These are phyloP conservation scores for Chrysophaeum taylorii DNA, from an alignment of 352 stramenopile genomes.

Conservation along the genomic window DNA sequence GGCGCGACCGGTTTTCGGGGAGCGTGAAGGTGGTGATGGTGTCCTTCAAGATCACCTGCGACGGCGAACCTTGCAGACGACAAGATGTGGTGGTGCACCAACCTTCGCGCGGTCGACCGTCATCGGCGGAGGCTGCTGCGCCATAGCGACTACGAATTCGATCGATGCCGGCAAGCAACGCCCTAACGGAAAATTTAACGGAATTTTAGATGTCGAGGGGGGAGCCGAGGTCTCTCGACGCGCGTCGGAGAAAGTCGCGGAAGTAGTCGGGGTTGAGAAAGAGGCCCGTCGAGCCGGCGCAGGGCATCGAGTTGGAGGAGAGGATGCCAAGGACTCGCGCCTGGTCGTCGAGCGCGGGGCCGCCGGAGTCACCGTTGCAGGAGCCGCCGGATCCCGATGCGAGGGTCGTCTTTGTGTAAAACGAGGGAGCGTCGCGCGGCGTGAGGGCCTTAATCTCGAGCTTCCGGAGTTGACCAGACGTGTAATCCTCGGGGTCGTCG, in stretches of 20 bases:
- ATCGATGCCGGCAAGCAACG: no score
- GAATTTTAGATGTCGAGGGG: no score
- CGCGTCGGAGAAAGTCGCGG: not conserved
- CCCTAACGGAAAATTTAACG: no score
- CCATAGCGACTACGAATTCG: no score
- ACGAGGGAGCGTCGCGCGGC: not conserved
- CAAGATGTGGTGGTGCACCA: not conserved
- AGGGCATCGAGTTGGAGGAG: not conserved
- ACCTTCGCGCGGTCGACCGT: not conserved
- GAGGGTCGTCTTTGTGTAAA: not conserved
- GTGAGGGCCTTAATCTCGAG: not conserved
- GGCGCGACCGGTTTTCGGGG: not conserved
- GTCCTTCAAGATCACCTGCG: not conserved
- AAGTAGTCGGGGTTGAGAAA: slow-evolving; percentile 5
- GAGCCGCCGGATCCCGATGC: not conserved
- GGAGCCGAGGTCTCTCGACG: not conserved
- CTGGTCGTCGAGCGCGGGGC: not conserved
- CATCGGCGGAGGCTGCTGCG: not conserved
- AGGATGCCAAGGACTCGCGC: not conserved
- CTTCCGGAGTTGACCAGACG: not conserved
- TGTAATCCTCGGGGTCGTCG: slow-evolving; percentile 1
- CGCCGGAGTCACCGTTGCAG: slow-evolving; percentile 10
- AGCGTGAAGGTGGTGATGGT: not conserved
- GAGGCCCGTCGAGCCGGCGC: not conserved
- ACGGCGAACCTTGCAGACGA: not conserved